These are phyloP conservation scores for Arachnomyces sp. DNA, from an alignment of 2,329 filamentous ascomycete genomes.

Conservation along the genomic window DNA sequence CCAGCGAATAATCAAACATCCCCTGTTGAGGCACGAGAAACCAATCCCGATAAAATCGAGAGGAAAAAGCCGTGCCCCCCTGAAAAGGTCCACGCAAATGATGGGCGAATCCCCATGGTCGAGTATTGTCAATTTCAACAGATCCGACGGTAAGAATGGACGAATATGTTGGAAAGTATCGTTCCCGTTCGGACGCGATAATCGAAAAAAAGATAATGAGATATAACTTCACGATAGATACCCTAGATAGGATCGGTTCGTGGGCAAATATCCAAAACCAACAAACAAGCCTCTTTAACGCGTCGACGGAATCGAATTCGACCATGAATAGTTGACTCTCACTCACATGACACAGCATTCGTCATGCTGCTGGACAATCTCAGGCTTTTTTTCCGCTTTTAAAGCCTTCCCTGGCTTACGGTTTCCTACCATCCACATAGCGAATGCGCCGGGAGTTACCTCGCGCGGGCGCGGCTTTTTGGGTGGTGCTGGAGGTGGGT, in stretches of 20 bases:
- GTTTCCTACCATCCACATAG: slow-evolving; percentile 39
- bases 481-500: slow-evolving; percentile 16
- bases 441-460: slow-evolving; percentile 29
- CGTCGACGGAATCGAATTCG: slow-evolving; percentile 3
- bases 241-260: too few relatives aligned
- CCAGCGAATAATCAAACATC: neutral
- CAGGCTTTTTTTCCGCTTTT: slow-evolving; percentile 43
- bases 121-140: too few relatives aligned
- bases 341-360: slow-evolving; percentile 27
- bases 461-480: slow-evolving; percentile 26
- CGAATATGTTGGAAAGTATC: too few relatives aligned
- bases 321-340: slow-evolving; percentile 4
- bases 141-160: too few relatives aligned
- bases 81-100: slow-evolving; percentile 4
- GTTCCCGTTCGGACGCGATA: too few relatives aligned
- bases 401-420: slow-evolving; percentile 28
- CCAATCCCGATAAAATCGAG: slow-evolving; percentile 30
- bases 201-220: too few relatives aligned
- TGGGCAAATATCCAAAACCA: neutral
- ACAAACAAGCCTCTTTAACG: neutral
- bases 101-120: slow-evolving; percentile 2
- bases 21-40: slow-evolving; percentile 32
- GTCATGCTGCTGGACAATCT: slow-evolving; percentile 26
- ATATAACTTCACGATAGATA: too few relatives aligned
- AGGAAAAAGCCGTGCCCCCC: slow-evolving; percentile 36